These are phyloP conservation scores for Salix koriyanagi DNA, from an alignment of 345 rosid genomes.

Conservation along the genomic window DNA sequence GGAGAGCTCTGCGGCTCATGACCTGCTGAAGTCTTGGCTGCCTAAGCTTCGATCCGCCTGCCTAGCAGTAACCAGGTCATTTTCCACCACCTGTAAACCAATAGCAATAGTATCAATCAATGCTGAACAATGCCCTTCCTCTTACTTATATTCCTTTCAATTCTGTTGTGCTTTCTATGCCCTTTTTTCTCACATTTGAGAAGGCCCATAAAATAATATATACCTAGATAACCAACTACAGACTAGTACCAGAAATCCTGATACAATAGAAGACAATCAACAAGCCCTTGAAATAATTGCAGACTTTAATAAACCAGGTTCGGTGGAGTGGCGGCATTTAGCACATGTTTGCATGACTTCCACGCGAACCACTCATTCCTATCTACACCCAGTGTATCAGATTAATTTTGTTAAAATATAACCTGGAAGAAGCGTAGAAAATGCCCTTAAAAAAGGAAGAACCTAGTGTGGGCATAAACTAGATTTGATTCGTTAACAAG, in stretches of 20 bases:
- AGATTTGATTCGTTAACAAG: neutral
- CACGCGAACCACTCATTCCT: too few species aligned
- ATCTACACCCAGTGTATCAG: too few species aligned
- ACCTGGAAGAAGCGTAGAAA: too few species aligned
- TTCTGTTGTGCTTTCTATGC: too few species aligned
- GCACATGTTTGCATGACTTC: too few species aligned
- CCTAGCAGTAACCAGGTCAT: conserved; percentile 78
- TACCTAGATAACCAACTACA: too few species aligned
- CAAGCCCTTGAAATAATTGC: neutral
- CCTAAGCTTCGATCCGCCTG: conserved; percentile 72
- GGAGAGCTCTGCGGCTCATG: neutral
- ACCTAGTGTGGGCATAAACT: neutral
- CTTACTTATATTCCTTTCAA: too few species aligned
- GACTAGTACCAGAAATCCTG: neutral
- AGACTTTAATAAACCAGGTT: neutral
- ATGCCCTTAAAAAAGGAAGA: too few species aligned
- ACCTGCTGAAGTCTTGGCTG: conserved; percentile 85
- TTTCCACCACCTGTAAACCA: conserved; percentile 56
- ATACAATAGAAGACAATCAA: neutral
- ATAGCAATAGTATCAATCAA: neutral
- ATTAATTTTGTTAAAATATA: too few species aligned
- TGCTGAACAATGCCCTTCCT: neutral
- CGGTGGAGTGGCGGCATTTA: neutral
- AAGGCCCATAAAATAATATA: too few species aligned
- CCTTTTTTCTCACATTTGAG: too few species aligned